Base-by-base conservation (phyloP, 495 filamentous ascomycete genomes). In the Hypoxylon rickii region DNA sequence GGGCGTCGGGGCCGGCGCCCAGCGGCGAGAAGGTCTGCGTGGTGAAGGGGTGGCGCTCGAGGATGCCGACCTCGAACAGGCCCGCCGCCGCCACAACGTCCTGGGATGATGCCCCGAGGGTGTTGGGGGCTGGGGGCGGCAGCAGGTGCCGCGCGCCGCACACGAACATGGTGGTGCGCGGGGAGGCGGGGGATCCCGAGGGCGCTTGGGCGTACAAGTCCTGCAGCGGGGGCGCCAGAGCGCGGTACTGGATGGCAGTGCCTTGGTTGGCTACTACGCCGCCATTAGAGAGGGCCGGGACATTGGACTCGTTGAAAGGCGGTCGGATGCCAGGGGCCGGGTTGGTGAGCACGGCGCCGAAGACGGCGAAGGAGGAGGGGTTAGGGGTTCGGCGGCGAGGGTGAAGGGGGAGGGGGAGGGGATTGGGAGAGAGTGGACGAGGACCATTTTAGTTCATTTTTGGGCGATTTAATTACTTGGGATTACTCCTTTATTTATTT, bases 11-110 rank as follows among this genome's bases (percentile, higher is more conserved):
- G 18, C 76, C 73, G 8, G 88, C 68, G 47, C 84, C 85, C 13
- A 96, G 74, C 0, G 94, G 94, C 32, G 89, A 81, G 70, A 98
- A 97, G 0, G 91, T 95, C 69, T 98, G 94, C 18, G 88, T 87
- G 13, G 94, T 96, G 73, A 83, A 97, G 0, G 94, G 95, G 68
- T 98, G 94, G 17, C 95, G 85, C 70, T 98, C 94, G 33, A 98
- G 84, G 50, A 96, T 84, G 4, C 73, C 68, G 37, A 96, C 80
- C 29, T 84, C 75, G 68, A 96, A 89, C 3, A 85, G 61, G 20
- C 48, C 61, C 13, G 7, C 61, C 47, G 2, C 44, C 39, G 37
- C 19, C 29, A 34, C 32, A 15, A 13, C 32, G 5, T n/a, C 6
- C 12, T 34, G 32, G 32, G 3, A 13, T n/a, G 32, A 13, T 13